These are phyloP conservation scores for Paracorniculantispora psalliotae DNA, from an alignment of 2,329 filamentous ascomycete genomes.

Conservation along the genomic window DNA sequence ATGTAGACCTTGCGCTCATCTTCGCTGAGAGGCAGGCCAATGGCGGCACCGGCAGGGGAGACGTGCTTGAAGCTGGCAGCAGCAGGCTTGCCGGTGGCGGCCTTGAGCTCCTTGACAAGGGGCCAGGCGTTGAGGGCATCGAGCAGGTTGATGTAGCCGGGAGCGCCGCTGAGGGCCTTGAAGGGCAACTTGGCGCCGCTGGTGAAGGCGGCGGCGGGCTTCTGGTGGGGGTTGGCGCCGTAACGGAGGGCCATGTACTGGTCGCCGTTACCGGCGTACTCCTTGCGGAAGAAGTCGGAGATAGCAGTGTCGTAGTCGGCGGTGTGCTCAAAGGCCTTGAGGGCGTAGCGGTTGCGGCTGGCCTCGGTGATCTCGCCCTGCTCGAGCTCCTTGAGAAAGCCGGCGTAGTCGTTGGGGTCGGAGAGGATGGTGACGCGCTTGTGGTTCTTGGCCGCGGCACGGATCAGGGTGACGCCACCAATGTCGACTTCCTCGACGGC, in stretches of 20 bases:
- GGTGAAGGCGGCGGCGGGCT: conserved; percentile 83
- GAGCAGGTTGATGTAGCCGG: conserved; percentile 95
- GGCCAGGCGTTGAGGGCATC: conserved; percentile 97
- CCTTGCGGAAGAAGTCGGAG: conserved; percentile 93
- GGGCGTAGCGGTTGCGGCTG: conserved; percentile 81
- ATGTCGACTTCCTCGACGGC: conserved; percentile 99
- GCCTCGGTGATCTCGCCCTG: conserved; percentile 79
- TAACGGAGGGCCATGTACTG: conserved; percentile 87
- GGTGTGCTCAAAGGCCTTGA: conserved; percentile 98
- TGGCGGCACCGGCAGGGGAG: conserved; percentile 90
- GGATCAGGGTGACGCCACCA: conserved; percentile 91
- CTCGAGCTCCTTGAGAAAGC: conserved; percentile 87
- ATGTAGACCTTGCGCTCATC: conserved; percentile 98
- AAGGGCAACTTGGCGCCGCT: conserved; percentile 76
- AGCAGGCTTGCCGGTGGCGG: conserved; percentile 79
- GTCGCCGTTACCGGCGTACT: conserved; percentile 80
- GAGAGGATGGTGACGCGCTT: conserved; percentile 90
- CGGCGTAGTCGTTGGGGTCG: conserved; percentile 87
- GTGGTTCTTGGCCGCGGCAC: conserved; percentile 98
- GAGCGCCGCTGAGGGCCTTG: conserved; percentile 83
- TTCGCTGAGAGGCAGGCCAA: conserved; percentile 78
- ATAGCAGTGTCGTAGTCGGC: conserved; percentile 95
- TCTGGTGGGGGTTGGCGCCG: conserved; percentile 96
- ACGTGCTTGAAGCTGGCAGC: conserved; percentile 99
- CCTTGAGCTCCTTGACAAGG: conserved; percentile 90